phyloP scores from a whole-genome alignment of 2,329 filamentous ascomycete genomes.

The Cladophialophora carrionii region DNA sequence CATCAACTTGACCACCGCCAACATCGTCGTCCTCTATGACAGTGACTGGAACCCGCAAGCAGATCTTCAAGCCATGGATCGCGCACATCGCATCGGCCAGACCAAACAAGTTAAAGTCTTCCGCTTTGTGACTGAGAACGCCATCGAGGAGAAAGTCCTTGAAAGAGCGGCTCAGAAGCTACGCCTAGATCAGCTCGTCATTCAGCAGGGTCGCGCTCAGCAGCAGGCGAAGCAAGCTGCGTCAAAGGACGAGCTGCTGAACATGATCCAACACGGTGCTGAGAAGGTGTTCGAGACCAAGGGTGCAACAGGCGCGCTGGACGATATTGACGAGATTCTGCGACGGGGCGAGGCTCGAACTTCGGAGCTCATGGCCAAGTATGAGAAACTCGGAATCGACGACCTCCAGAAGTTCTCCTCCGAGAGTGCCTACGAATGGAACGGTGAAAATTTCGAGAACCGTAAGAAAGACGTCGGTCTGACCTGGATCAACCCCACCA shows the following conservation, averaged over 20 bases:
- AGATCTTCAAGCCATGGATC: constrained; percentile 98
- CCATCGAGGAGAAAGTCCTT: constrained; percentile 96
- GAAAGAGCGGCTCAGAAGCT: constrained; percentile 96
- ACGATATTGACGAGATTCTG: constrained; percentile 88
- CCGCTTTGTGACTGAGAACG: constrained; percentile 95
- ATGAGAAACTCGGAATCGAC: constrained; percentile 95
- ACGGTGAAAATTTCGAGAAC: constrained; percentile 91
- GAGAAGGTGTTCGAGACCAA: constrained; percentile 85
- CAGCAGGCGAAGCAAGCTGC: constrained; percentile 86
- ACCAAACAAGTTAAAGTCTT: constrained; percentile 98
- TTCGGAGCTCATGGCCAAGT: constrained; percentile 86
- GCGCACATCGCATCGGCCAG: constrained; percentile 96
- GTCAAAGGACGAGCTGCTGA: constrained; percentile 93
- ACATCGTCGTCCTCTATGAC: constrained; percentile 95
- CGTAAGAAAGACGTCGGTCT: constrained; percentile 90
- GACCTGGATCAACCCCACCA: constrained; percentile 96
- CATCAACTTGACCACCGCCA: constrained; percentile 93
- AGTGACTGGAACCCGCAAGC: constrained; percentile 99
- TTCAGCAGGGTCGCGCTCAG: constrained; percentile 94
- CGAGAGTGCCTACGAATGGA: constrained; percentile 98
- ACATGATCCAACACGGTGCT: constrained; percentile 99
- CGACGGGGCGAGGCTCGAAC: constrained; percentile 85
- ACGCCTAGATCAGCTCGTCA: constrained; percentile 93
- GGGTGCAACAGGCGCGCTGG: constrained; percentile 65
- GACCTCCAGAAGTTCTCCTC: constrained; percentile 97